Base-by-base conservation (phyloP, 2,329 filamentous ascomycete species). In the Ophiocordyceps australis region DNA sequence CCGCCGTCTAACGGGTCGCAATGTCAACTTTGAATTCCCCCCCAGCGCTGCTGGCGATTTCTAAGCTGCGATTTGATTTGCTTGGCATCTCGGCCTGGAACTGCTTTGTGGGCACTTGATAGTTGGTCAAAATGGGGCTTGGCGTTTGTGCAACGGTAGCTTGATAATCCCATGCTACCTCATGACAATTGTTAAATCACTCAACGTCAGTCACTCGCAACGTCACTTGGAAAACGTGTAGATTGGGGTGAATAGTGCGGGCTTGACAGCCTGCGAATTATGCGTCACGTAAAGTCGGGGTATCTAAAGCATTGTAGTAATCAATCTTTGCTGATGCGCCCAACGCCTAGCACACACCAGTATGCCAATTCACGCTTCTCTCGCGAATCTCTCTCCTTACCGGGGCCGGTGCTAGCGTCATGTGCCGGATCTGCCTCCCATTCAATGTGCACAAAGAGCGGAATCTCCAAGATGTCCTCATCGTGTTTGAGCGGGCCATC, bases 21-120 rank as follows among this genome's bases (percentile, higher is more conserved):
- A 74, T 55, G 89, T 95, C 56, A 74, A 75, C 62, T 98, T 98
- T 55, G 89, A 98, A 75, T 98, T 98, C 75, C 89, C 89, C 49
- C 79, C 91, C 68, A 69, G 68, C 54, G 65, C 68, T 54, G 65
- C 65, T 51, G 58, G 69, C 45, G 83, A 92, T 53, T 91, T 79
- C 65, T 92, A 89, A 66, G 65, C 49, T 36, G 32, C 18, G 20
- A 24, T 17, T 25, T 23, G 15, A 24, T 27, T 24, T 22, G 30
- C 23, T 26, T 32, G 30, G 22, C 28, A 32, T 27, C n/a, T 22
- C 24, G 29, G 31, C 23, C 38, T 40, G 40, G 39, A 39, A 42
- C 45, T 46, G 44, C 43, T 37, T 51, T 38, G 40, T 36, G 32
- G 36, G 43, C 38, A 44, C n/a, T 47, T 33, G 37, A 41, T 47